Base-by-base conservation (phyloP, 2,329 filamentous ascomycete species). In the Colletotrichum paranaense region DNA sequence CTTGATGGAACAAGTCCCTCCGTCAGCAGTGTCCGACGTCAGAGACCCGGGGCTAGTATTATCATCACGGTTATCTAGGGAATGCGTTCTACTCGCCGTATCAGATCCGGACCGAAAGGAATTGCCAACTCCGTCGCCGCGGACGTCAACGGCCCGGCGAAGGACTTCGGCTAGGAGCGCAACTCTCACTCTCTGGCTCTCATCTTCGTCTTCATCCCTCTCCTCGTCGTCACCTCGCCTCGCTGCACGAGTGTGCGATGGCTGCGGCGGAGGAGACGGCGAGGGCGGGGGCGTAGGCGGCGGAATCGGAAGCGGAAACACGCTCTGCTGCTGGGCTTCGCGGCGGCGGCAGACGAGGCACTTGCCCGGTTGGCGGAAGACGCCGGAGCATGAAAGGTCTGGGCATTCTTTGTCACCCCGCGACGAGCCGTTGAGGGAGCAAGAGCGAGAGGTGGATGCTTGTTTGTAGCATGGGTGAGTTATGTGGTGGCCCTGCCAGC, bases 221-320 rank as follows among this genome's bases (percentile, higher is more conserved):
- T 46, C 42, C 42, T 46, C 19, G 35, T 16, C 35, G 35, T 14
- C 14, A 16, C 35, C 12, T 42, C 32, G 9, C 32, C 32, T 32
- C 32, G 32, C 11, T 4, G 32, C 11, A 4, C 32, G 32, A 32
- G 32, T 4, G 32, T 7, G 19, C 19, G 42, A 46, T 7, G 42
- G 8, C 32, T 19, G 42, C 42, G 19, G 8, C 16, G 42, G 42
- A n/a, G 42, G 80, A 80, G 73, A 81, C 9, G 42, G 80, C 80
- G 73, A 81, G 76, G 63, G 67, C 42, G 7, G 38, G 7, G 59
- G 24, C 14, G 59, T 42, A n/a, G 24, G 24, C 3, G 38, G 52
- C 1, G 52, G 52, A 0, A 55, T 12, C 3, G 26, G 5, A 5
- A 28, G 24, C 22, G 24, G 12, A 12, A 28, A 56, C 4, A 22